Base-by-base conservation (phyloP, 345 rosid genomes). In the Populus nigra region DNA sequence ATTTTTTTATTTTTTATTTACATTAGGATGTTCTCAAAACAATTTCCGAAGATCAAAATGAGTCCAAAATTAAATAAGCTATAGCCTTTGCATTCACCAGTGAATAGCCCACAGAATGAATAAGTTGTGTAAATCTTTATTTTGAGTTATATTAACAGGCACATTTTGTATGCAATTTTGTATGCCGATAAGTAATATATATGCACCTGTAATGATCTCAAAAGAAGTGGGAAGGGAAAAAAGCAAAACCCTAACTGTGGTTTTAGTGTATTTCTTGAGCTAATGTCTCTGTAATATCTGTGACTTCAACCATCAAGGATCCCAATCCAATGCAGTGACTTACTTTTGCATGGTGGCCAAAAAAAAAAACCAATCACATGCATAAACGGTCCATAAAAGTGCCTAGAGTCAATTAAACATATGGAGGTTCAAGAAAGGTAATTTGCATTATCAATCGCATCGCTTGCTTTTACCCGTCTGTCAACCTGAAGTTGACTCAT, bases 261-360 rank as follows among this genome's bases (percentile, higher is more conserved):
- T 71, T 33, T 12, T 25, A 15, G 17, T 49, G 61, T 39, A 49
- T 45, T 49, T 47, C 25, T 4, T 49, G 7, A 16, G 65, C 11
- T 35, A 55, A 49, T 50, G 76, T 75, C 78, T 62, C 57, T 81
- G n/a, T 67, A 68, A 83, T 55, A 16, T 74, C 69, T 67, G 78
- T 45, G 78, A 77, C 71, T 45, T 17, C 39, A 45, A 66, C 47
- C 45, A 57, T 2, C 20, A 9, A 72, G 50, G 31, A 36, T 69
- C 79, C 77, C 73, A 68, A 75, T 68, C 81, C 76, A 76, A 84
- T 81, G 80, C 49, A 68, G 61, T 72, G 62, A 57, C 71, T 76
- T 79, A 22, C 87, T 72, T 80, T 80, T 82, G 82, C 80, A 82
- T 76, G 88, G 81, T 85, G 88, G 81, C 78, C 66, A 29, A 76